Evolutionary conservation across 805 yeast genomes (phyloP).

Genomic region (Scheffersomyces stipitis): DNA sequence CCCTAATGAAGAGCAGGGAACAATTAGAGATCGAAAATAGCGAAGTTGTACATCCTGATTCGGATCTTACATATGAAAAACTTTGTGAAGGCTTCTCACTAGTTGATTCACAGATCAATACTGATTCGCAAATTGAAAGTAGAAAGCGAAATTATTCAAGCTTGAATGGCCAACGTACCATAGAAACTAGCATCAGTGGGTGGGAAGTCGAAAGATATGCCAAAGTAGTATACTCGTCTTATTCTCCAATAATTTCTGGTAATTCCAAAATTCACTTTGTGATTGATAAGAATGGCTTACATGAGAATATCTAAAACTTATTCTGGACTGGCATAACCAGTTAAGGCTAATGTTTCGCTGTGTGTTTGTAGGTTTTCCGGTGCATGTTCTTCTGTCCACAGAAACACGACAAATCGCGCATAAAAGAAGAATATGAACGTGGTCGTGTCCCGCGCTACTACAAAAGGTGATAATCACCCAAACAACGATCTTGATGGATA

Average conservation of each 20-base stretch:
- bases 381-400: not conserved
- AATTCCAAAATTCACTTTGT: slow-evolving; percentile 15
- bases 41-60: slow-evolving; percentile 12
- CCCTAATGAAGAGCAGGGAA: slow-evolving; percentile 12
- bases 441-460: slow-evolving; percentile 7
- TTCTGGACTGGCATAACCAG: too few species aligned
- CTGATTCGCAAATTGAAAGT: not conserved
- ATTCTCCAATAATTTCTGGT: slow-evolving; percentile 4
- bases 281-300: slow-evolving; percentile 16
- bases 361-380: too few species aligned
- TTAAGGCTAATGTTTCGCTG: too few species aligned
- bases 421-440: slow-evolving; percentile 1
- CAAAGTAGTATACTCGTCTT: slow-evolving; percentile 17
- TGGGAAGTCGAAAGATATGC: slow-evolving; percentile 29
- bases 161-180: too few species aligned
- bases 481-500: slow-evolving; percentile 6
- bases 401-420: not conserved
- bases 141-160: not conserved
- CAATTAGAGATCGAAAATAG: not conserved
- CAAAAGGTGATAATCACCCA: slow-evolving; percentile 14
- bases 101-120: not conserved
- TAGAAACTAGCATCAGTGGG: slow-evolving; percentile 14
- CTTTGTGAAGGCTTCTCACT: slow-evolving; percentile 12
- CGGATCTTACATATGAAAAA: slow-evolving; percentile 12
- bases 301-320: slow-evolving; percentile 10